These are phyloP conservation scores for Corynascus novoguineensis DNA, from an alignment of 495 filamentous ascomycete species.

Conservation along the genomic window DNA sequence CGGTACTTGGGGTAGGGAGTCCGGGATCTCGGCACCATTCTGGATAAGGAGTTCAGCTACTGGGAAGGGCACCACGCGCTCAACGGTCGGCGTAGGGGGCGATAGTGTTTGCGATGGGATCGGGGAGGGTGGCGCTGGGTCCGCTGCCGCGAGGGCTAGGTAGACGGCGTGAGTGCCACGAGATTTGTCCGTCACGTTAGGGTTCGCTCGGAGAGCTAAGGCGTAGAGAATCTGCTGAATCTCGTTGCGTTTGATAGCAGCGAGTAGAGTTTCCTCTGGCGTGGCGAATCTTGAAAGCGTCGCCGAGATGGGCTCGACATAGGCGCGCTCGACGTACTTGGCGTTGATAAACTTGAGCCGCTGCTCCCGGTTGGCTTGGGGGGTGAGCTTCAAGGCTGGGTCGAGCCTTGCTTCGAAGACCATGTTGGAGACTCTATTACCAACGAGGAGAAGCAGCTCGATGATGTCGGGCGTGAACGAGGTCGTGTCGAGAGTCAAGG, in stretches of 20 bases:
- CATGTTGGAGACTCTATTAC: conserved; percentile 93
- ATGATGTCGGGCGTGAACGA: conserved; percentile 95
- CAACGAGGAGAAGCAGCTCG: conserved; percentile 86
- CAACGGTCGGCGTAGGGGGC: conserved; percentile 26
- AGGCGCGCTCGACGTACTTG: conserved; percentile 85
- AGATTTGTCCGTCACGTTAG: conserved; percentile 81
- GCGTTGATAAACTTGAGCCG: conserved; percentile 86
- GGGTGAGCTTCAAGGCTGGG: conserved; percentile 59
- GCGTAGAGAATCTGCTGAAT: conserved; percentile 88
- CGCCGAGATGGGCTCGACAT: conserved; percentile 70
- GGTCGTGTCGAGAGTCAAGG: conserved; percentile 87
- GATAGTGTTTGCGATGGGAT: conserved; percentile 19
- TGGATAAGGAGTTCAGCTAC: conserved; percentile 89
- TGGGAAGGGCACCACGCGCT: conserved; percentile 58
- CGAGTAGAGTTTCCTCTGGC: conserved; percentile 85
- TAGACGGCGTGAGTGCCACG: conserved; percentile 83
- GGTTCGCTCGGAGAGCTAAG: conserved; percentile 78
- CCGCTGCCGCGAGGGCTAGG: conserved; percentile 88
- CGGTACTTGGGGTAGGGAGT: conserved; percentile 46
- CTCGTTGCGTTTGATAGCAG: conserved; percentile 90
- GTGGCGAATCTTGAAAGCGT: conserved; percentile 71
- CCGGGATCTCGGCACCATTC: conserved; percentile 86
- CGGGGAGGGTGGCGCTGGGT: conserved; percentile 69
- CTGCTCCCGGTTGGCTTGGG: conserved; percentile 78
- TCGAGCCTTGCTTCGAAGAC: conserved; percentile 89